These are phyloP conservation scores for Bjerkandera adusta DNA, from an alignment of 1,284 basidiomycete species.

Conservation along the genomic window DNA sequence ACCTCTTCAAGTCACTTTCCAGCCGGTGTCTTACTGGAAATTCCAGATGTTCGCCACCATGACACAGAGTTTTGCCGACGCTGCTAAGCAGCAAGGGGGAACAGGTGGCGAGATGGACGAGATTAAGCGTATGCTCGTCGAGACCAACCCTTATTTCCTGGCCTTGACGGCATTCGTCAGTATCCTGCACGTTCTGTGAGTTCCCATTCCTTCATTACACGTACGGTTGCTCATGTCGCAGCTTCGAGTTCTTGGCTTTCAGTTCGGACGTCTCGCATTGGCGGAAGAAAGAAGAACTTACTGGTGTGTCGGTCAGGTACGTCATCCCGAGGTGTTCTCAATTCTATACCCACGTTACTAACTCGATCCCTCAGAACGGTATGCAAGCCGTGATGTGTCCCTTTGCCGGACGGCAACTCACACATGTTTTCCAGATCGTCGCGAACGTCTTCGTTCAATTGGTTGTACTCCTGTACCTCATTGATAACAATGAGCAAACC, in stretches of 20 bases:
- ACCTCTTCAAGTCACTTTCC: slow-evolving; percentile 81
- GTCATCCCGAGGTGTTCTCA: background rate
- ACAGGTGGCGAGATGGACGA: slow-evolving; percentile 80
- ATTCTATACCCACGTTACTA: slow-evolving; percentile 11
- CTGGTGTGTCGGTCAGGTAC: slow-evolving; percentile 80
- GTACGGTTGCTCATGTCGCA: slow-evolving; percentile 26
- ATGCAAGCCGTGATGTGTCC: slow-evolving; percentile 7
- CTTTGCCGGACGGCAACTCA: slow-evolving; percentile 1
- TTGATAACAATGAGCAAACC: slow-evolving; percentile 94
- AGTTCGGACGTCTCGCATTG: slow-evolving; percentile 93
- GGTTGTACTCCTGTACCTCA: slow-evolving; percentile 88
- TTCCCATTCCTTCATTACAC: slow-evolving; percentile 16
- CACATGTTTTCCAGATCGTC: slow-evolving; percentile 58
- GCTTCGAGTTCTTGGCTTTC: slow-evolving; percentile 95
- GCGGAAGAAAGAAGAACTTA: slow-evolving; percentile 88
- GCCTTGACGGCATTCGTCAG: slow-evolving; percentile 81
- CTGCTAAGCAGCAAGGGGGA: slow-evolving; percentile 69
- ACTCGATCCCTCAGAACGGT: slow-evolving; percentile 38
- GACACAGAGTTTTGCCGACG: slow-evolving; percentile 81
- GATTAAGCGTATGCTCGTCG: slow-evolving; percentile 90
- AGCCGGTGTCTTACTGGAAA: slow-evolving; percentile 84
- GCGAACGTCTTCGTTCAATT: slow-evolving; percentile 93
- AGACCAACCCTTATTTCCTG: slow-evolving; percentile 92
- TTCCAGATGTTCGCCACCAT: slow-evolving; percentile 83
- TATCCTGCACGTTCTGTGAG: slow-evolving; percentile 83